phyloP scores from a whole-genome alignment of 768 basidiomycete species.

The Boletus reticulatus region DNA sequence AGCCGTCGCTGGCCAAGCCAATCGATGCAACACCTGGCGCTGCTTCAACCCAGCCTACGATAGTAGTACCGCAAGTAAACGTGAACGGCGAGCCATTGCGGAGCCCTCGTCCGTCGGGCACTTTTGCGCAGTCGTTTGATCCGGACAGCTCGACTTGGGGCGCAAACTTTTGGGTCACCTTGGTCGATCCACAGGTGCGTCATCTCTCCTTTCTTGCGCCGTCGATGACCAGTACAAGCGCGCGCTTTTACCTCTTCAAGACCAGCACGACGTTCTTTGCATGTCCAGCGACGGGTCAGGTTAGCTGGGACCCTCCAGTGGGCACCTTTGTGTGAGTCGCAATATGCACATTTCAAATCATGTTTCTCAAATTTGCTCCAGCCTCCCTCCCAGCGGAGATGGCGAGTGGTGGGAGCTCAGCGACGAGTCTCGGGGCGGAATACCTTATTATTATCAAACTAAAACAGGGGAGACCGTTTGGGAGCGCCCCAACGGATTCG shows the following conservation, averaged over 20 bases:
- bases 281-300: constrained; percentile 88
- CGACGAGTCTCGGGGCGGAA: constrained; percentile 78
- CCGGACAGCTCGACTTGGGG: constrained; percentile 66
- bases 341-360: constrained; percentile 13
- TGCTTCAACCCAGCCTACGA: constrained; percentile 5
- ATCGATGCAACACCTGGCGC: constrained; percentile 6
- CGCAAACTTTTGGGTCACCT: constrained; percentile 91
- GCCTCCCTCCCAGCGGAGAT: constrained; percentile 76
- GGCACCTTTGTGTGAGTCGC: constrained; percentile 80
- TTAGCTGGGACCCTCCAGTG: constrained; percentile 90
- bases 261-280: constrained; percentile 79
- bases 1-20: constrained; percentile 6
- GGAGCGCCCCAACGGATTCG: constrained; percentile 86
- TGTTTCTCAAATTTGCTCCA: constrained; percentile 29
- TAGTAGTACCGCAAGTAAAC: constrained; percentile 35
- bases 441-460: constrained; percentile 94
- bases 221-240: constrained; percentile 9
- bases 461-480: constrained; percentile 89
- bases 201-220: constrained; percentile 2
- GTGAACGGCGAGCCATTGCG: constrained; percentile 33
- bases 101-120: constrained; percentile 33
- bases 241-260: constrained; percentile 27
- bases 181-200: constrained; percentile 85
- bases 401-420: constrained; percentile 97
- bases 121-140: constrained; percentile 18